Conservation (phyloP, 805 yeast species). For the Wickerhamiella azyma region DNA sequence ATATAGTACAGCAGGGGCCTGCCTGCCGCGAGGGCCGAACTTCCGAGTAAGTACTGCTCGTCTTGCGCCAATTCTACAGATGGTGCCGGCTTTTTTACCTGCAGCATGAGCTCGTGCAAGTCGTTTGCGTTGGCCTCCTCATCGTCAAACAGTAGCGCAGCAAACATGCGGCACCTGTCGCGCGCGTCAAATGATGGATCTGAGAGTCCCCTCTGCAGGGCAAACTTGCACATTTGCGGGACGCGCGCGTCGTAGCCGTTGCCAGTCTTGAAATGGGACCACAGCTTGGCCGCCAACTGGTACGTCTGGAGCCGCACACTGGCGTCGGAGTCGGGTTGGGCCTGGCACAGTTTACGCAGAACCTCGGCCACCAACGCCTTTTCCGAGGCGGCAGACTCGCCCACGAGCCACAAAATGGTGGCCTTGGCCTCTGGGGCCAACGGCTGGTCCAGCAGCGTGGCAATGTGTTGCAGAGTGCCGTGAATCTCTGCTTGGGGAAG, state of each 20-base stretch:
- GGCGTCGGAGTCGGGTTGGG: no score
- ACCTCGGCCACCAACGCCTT: constrained; percentile 59
- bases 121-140: constrained; percentile 30
- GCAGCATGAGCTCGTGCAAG: constrained; percentile 55
- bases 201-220: constrained; percentile 50
- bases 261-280: constrained; percentile 40
- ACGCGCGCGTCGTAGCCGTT: constrained; percentile 17
- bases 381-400: constrained; percentile 50
- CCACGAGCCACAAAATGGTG: constrained; percentile 80
- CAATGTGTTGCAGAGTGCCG: constrained; percentile 9
- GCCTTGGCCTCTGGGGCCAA: constrained; percentile 44
- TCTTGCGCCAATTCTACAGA: constrained; percentile 12
- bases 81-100: constrained; percentile 65
- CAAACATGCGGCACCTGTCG: constrained; percentile 68
- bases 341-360: constrained; percentile 43
- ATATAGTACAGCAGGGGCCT: constrained; percentile 23
- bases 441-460: constrained; percentile 18
- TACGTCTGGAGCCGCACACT: constrained; percentile 58
- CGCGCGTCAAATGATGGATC: constrained; percentile 68
- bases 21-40: constrained; percentile 23
- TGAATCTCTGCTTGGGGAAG: constrained; percentile 12
- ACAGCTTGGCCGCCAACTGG: constrained; percentile 58
- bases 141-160: constrained; percentile 39
- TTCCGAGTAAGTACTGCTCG: constrained; percentile 21
- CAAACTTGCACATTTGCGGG: constrained; percentile 44